Evolutionary conservation across 345 rosid species (phyloP).

Genomic region (Balakata baccata): DNA sequence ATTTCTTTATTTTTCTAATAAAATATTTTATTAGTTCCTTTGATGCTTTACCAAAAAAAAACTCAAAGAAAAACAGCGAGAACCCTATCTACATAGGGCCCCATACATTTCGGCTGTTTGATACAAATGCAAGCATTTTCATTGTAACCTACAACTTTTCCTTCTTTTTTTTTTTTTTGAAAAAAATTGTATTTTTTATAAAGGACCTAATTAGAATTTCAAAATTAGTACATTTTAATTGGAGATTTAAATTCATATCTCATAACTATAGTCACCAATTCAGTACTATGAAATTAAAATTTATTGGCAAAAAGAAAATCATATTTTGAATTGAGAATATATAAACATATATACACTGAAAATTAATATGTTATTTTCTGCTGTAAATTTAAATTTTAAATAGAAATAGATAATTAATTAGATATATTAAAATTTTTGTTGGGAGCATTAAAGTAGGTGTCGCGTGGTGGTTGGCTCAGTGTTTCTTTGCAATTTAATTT

Average conservation of each 20-base stretch:
- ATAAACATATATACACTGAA: too few relatives aligned
- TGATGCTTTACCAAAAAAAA: background rate
- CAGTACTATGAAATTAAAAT: too few relatives aligned
- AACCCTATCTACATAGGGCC: background rate
- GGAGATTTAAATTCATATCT: too few relatives aligned
- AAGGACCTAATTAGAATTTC: too few relatives aligned
- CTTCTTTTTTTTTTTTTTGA: background rate
- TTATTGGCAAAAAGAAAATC: too few relatives aligned
- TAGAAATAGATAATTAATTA: background rate
- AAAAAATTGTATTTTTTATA: too few relatives aligned
- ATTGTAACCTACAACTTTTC: slow-evolving; percentile 5
- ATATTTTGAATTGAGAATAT: background rate
- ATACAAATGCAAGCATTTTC: slow-evolving; percentile 19
- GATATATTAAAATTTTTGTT: slow-evolving; percentile 2
- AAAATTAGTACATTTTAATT: too few relatives aligned
- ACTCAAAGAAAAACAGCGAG: background rate
- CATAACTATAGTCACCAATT: too few relatives aligned
- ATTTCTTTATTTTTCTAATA: background rate
- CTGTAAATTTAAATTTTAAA: background rate
- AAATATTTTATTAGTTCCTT: background rate
- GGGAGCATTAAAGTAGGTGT: slow-evolving; percentile 36
- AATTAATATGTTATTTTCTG: background rate
- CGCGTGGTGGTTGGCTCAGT: slow-evolving; percentile 44
- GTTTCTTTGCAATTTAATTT: slow-evolving; percentile 42
- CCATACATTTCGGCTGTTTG: slow-evolving; percentile 12